Evolutionary conservation across 331 rosid genomes (phyloP).

Genomic region (Saraca asoca): DNA sequence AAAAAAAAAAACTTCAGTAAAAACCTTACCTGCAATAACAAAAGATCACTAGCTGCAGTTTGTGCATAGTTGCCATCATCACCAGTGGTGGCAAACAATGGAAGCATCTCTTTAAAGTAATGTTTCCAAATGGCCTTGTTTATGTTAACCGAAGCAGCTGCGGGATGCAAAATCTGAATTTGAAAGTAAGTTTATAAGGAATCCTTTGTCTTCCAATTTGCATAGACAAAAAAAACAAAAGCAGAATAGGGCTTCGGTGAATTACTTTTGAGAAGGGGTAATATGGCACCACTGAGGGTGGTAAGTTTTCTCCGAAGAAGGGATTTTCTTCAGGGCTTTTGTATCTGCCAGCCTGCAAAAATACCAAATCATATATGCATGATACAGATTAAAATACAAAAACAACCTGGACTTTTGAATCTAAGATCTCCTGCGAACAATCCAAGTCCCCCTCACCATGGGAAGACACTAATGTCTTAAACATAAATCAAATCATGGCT

Average conservation of each 20-base stretch:
- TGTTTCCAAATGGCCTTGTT: conserved; percentile 71
- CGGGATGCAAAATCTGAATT: conserved; percentile 63
- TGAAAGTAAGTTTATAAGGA: not conserved
- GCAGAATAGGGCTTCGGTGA: not conserved
- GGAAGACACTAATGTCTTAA: too few relatives aligned
- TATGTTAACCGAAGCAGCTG: conserved; percentile 64
- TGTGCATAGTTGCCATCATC: conserved; percentile 87
- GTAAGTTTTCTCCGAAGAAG: conserved; percentile 52
- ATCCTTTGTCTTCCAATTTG: not conserved
- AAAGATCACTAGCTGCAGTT: conserved; percentile 86
- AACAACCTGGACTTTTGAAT: not conserved
- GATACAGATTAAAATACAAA: not conserved
- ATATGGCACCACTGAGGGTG: conserved; percentile 50
- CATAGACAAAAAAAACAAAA: not conserved
- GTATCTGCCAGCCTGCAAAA: conserved; percentile 61
- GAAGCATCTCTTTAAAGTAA: conserved; percentile 68
- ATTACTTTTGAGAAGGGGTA: conserved; percentile 47
- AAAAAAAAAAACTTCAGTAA: not conserved
- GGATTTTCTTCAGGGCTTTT: conserved; percentile 66
- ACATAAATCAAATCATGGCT: too few relatives aligned
- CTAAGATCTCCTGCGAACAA: too few relatives aligned
- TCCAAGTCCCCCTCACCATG: too few relatives aligned
- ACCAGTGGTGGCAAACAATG: conserved; percentile 55
- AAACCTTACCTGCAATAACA: conserved; percentile 71
- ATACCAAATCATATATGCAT: not conserved